Base-by-base conservation (phyloP, 495 filamentous ascomycete genomes). In the Podospora conica region DNA sequence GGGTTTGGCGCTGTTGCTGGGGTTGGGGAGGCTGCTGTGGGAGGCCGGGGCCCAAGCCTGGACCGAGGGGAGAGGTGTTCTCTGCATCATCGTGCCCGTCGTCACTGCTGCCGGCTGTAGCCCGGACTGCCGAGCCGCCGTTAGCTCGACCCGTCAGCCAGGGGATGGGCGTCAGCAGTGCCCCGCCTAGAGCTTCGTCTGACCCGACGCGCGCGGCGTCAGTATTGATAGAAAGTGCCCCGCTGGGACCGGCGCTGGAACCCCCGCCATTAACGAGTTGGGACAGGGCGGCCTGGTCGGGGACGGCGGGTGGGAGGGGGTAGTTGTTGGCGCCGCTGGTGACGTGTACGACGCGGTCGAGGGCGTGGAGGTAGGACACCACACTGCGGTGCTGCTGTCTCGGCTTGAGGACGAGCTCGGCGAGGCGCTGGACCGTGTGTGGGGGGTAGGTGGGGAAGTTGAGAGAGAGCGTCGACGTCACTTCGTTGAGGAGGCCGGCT, bases 261-360 rank as follows among this genome's bases (percentile, higher is more conserved):
- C 40, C 91, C 67, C 84, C 79, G 28, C 88, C 92, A 58, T 92
- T 94, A 8, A 77, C 71, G 6, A 82, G 70, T 0, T 77, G 64
- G 1, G 73, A 75, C 55, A 76, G 71, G 66, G 70, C 70, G 70
- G 85, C 75, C 48, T 81, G 73, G 54, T 84, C 81, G n/a, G 80
- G 78, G 3, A 83, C 72, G 3, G 86, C 85, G 0, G 83, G 81
- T 0, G 89, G 90, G 5, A 98, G 85, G 0, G 96, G 95, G 75
- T 96, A 98, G 20, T 87, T 79, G 60, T 92, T 87, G 7, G 86
- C 83, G 25, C 86, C 84, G 61, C 89, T 93, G n/a, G 92, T 94
- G 66, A 98, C 96, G 53, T 90, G 92, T 40, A 97, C 87, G 18
- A 96, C 91, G 60, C 96, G 90, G 72, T 97, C 92, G 12, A 98